These are phyloP conservation scores for Globisporangium parvum DNA, from an alignment of 352 stramenopile species.

Conservation along the genomic window DNA sequence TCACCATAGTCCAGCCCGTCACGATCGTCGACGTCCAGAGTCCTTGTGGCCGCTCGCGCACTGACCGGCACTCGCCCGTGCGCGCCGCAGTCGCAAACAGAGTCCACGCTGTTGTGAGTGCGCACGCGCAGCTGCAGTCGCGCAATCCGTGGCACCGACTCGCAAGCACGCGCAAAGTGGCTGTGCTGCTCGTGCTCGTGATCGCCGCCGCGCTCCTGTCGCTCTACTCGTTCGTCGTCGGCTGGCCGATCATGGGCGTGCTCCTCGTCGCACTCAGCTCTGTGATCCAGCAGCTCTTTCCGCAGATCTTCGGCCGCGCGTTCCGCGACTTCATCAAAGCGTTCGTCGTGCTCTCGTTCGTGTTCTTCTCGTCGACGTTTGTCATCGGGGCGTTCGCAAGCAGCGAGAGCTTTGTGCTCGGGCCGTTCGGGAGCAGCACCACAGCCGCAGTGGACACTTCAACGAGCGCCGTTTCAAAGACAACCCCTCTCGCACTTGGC, in stretches of 20 bases:
- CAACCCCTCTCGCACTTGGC: constrained; percentile 37
- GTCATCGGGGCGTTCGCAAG: constrained; percentile 69
- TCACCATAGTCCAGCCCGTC: constrained; percentile 8
- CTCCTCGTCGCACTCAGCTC: constrained; percentile 52
- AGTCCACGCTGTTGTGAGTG: constrained; percentile 34
- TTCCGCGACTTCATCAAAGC: constrained; percentile 70
- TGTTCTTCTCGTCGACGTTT: constrained; percentile 78
- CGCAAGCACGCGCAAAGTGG: constrained; percentile 32
- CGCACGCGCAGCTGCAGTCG: constrained; percentile 22
- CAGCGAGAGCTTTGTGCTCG: constrained; percentile 47
- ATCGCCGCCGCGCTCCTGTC: constrained; percentile 52
- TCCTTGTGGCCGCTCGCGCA: constrained; percentile 5
- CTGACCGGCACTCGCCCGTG: neutral
- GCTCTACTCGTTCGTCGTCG: constrained; percentile 51
- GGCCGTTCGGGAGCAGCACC: constrained; percentile 22
- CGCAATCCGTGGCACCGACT: constrained; percentile 54
- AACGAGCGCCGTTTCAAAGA: constrained; percentile 11
- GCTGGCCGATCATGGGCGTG: constrained; percentile 73
- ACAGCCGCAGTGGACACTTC: constrained; percentile 9
- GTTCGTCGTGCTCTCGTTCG: constrained; percentile 68
- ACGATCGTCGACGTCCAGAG: constrained; percentile 25
- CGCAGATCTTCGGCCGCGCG: constrained; percentile 63
- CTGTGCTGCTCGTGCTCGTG: constrained; percentile 46
- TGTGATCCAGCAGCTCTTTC: constrained; percentile 66
- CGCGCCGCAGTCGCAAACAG: constrained; percentile 6